Conservation (phyloP, 1,284 basidiomycete genomes). For the Puccinia horiana region DNA sequence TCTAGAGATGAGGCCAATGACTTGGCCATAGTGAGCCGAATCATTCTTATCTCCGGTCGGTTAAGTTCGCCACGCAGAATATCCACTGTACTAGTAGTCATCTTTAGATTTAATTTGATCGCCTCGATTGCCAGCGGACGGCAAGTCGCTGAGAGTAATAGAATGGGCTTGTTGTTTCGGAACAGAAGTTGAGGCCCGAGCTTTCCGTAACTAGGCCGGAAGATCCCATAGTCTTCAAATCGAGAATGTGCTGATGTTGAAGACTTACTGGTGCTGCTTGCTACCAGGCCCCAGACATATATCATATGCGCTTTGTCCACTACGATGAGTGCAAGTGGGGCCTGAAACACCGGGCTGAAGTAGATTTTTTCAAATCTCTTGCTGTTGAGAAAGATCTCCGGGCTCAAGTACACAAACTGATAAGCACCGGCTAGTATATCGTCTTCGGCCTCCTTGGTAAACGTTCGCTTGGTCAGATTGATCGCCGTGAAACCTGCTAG, state of each 20-base stretch:
- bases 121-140: conserved; percentile 7
- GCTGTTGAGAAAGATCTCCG: conserved; percentile 22
- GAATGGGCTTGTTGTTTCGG: neutral
- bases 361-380: neutral
- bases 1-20: neutral
- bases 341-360: conserved; percentile 3
- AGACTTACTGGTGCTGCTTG: neutral
- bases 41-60: conserved; percentile 1
- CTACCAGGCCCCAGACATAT: conserved; percentile 8
- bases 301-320: conserved; percentile 13
- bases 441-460: neutral
- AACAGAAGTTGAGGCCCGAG: neutral
- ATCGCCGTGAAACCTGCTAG: neutral
- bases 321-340: neutral
- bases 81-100: neutral
- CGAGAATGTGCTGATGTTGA: conserved; percentile 4
- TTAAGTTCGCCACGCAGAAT: neutral
- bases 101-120: conserved; percentile 3
- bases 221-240: conserved; percentile 6
- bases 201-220: conserved; percentile 10
- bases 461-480: neutral
- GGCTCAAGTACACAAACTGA: conserved; percentile 11
- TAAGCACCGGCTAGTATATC: neutral
- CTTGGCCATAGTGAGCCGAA: neutral
- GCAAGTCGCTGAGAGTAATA: conserved; percentile 12